Base-by-base conservation (phyloP, 129 eudicot species). In the Centella asiatica region DNA sequence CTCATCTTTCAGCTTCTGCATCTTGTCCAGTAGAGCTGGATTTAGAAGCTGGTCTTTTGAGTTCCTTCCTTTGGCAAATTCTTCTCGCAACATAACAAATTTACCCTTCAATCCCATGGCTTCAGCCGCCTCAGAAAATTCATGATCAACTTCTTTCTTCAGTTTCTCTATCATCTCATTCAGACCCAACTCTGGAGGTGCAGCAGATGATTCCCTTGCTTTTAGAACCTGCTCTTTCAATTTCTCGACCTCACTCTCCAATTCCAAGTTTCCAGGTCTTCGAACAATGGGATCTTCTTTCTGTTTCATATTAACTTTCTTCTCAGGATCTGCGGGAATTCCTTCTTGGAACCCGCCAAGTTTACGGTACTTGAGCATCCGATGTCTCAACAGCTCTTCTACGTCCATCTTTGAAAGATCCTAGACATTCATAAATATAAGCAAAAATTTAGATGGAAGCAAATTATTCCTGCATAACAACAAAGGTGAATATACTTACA, bases 261-360 rank as follows among this genome's bases (percentile, higher is more conserved):
- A 67, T 64, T 73, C 85, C 76, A 48, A 33, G 32, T 83, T 76
- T 22, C 82, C 79, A 14, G 81, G 82, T 55, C 58, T 67, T 57
- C 51, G 37, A 45, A 42, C 24, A 45, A 64, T 23, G 5, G 89
- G 83, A 37, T 73, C 77, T 26, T 76, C 85, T 78, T 70, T 83
- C 62, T 65, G 69, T 70, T 84, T 84, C 95, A 87, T 81, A 65
- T 82, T 78, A 36, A 44, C 69, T 71, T 79, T 92, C 72, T 42
- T 84, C 25, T 62, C 60, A 4, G 97, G 85, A 40, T 86, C 95
- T 15, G 80, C 49, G 6, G 95, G 89, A 6, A 74, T 44, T 54
- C 87, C 85, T 61, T 90, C 94, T 63, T 76, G 74, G 78, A 72
- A 81, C 40, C 87, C 79, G 17, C 95, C 98, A 51, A 92, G 36